phyloP scores from a whole-genome alignment of 192 early-diverging fungal genomes.

The Podila horticola region DNA sequence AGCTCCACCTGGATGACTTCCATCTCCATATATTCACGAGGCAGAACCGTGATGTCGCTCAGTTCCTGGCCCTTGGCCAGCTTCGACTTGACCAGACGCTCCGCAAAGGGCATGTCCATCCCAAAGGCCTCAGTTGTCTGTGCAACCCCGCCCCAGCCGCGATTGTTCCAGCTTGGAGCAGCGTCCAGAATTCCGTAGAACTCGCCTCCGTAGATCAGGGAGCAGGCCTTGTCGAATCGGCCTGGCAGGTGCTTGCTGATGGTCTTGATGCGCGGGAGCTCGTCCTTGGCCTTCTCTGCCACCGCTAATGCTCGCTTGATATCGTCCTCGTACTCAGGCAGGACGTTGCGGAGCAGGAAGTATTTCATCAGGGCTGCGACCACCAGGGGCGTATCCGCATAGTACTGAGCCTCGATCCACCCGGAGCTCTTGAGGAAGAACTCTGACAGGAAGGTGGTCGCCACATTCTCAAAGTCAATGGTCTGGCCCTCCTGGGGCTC shows the following conservation, averaged over 20 bases:
- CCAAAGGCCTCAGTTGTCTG: conserved; percentile 22
- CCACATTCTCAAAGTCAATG: conserved; percentile 56
- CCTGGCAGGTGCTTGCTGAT: conserved; percentile 52
- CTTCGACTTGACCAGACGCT: conserved; percentile 25
- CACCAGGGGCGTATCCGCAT: conserved; percentile 51
- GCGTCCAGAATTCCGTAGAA: conserved; percentile 41
- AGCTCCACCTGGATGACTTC: conserved; percentile 21
- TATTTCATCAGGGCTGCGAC: conserved; percentile 62
- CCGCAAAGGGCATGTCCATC: conserved; percentile 20
- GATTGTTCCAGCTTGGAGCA: neutral
- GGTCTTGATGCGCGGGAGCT: conserved; percentile 61
- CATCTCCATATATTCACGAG: conserved; percentile 23
- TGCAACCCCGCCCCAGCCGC: conserved; percentile 20
- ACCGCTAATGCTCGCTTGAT: conserved; percentile 54
- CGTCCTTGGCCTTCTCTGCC: conserved; percentile 50
- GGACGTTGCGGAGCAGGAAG: conserved; percentile 55
- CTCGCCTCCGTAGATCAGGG: conserved; percentile 59
- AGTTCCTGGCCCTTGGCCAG: conserved; percentile 9
- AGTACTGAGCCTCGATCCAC: conserved; percentile 61
- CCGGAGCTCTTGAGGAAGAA: conserved; percentile 54
- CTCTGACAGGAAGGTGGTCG: conserved; percentile 61
- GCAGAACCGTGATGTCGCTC: neutral
- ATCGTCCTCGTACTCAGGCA: conserved; percentile 64
- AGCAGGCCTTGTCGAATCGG: conserved; percentile 64
- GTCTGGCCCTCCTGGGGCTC: conserved; percentile 51